These are phyloP conservation scores for Digitaria exilis DNA, from an alignment of 202 grass and related monocot species.

Conservation along the genomic window DNA sequence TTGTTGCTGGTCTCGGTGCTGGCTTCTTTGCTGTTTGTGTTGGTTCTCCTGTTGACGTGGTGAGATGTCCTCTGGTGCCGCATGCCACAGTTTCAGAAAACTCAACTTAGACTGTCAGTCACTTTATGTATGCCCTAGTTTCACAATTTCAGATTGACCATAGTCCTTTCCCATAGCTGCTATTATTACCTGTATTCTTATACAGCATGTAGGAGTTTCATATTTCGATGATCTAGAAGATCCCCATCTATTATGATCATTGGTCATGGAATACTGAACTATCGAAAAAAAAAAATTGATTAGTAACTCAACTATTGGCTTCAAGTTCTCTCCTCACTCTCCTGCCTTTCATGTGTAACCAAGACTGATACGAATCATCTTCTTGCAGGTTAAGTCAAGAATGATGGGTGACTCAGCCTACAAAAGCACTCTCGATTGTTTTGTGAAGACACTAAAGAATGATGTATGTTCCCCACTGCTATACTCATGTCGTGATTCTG, in stretches of 20 bases:
- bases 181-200: not conserved
- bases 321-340: not conserved
- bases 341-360: not conserved
- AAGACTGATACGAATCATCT: constrained; percentile 13
- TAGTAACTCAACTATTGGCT: constrained; percentile 2
- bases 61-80: constrained; percentile 37
- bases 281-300: not conserved
- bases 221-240: not conserved
- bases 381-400: constrained; percentile 91
- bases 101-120: not conserved
- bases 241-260: constrained; percentile 18
- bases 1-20: constrained; percentile 84
- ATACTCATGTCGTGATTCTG: constrained; percentile 17
- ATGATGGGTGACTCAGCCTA: constrained; percentile 95
- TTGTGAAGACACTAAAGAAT: constrained; percentile 93
- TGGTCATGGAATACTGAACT: not conserved
- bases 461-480: constrained; percentile 60
- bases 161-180: not conserved
- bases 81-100: not conserved
- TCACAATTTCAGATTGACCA: not conserved
- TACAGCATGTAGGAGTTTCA: not conserved
- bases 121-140: not conserved
- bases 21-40: constrained; percentile 96
- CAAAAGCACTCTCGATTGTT: constrained; percentile 82
- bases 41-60: constrained; percentile 94